These are phyloP conservation scores for Clohesyomyces aquaticus DNA, from an alignment of 495 filamentous ascomycete genomes.

Conservation along the genomic window DNA sequence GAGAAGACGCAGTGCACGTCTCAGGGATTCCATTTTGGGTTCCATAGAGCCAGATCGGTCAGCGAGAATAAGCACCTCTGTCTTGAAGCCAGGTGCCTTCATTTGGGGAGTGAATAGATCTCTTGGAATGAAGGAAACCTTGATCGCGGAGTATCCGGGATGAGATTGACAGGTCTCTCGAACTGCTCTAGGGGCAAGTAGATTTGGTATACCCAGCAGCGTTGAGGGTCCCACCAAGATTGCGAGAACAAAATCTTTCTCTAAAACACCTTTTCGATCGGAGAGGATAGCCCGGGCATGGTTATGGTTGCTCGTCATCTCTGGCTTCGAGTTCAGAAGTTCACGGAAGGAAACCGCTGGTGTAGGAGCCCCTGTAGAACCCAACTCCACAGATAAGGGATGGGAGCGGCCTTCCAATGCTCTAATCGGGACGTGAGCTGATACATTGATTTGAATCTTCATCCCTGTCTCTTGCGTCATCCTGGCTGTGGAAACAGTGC, in stretches of 20 bases:
- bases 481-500: too few relatives aligned
- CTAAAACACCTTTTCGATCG: not conserved
- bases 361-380: not conserved
- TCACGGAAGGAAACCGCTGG: too few relatives aligned
- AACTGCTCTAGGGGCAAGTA: too few relatives aligned
- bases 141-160: conserved; percentile 3
- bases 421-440: conserved; percentile 15
- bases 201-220: too few relatives aligned
- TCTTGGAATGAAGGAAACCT: conserved; percentile 13
- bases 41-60: conserved; percentile 42
- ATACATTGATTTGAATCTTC: conserved; percentile 16
- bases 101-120: conserved; percentile 8
- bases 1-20: conserved; percentile 11
- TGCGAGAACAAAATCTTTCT: conserved; percentile 13
- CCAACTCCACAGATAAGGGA: conserved; percentile 35
- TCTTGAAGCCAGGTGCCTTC: conserved; percentile 4
- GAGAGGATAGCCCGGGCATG: conserved; percentile 2
- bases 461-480: conserved; percentile 2
- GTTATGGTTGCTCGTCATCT: not conserved
- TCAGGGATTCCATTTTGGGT: conserved; percentile 21
- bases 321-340: too few relatives aligned
- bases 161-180: too few relatives aligned
- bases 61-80: conserved; percentile 43
- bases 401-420: conserved; percentile 39
- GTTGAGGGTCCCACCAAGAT: too few relatives aligned